Conservation (phyloP, 208 protist species). For the Acanthamoeba royreba region DNA sequence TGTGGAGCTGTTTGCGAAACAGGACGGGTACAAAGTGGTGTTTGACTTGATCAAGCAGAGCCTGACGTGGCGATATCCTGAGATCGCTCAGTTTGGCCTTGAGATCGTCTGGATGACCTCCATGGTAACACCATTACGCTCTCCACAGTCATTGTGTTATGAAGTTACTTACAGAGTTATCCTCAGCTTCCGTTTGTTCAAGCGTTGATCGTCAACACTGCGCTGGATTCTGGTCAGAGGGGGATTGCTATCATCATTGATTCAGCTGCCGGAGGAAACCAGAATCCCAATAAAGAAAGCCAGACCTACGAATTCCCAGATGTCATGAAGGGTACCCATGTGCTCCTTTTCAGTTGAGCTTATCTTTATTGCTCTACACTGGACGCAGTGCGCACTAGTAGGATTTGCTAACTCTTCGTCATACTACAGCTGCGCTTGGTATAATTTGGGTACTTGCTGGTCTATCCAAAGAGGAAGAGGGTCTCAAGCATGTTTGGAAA, state of each 20-base stretch:
- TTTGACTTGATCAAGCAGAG: neutral
- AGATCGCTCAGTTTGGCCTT: constrained; percentile 36
- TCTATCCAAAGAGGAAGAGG: neutral
- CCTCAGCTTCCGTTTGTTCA: constrained; percentile 12
- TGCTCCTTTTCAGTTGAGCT: too few relatives aligned
- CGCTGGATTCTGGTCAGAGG: neutral
- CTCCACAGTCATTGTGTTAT: too few relatives aligned
- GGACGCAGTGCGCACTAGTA: too few relatives aligned
- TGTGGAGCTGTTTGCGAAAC: neutral
- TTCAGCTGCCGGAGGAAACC: neutral
- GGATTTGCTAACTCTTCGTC: too few relatives aligned
- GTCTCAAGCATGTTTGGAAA: constrained; percentile 31
- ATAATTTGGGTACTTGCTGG: constrained; percentile 14
- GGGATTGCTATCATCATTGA: neutral
- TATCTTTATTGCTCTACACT: too few relatives aligned
- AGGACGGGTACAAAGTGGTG: neutral
- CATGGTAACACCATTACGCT: too few relatives aligned
- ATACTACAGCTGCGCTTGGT: neutral
- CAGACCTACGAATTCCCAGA: constrained; percentile 20
- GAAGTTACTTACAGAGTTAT: neutral
- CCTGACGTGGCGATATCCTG: constrained; percentile 24
- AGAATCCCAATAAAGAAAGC: neutral
- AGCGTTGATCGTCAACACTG: neutral
- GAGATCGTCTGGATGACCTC: neutral
- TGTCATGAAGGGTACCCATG: neutral